Evolutionary conservation across 495 filamentous ascomycete species (phyloP).

Genomic region (Podospora appendiculata): DNA sequence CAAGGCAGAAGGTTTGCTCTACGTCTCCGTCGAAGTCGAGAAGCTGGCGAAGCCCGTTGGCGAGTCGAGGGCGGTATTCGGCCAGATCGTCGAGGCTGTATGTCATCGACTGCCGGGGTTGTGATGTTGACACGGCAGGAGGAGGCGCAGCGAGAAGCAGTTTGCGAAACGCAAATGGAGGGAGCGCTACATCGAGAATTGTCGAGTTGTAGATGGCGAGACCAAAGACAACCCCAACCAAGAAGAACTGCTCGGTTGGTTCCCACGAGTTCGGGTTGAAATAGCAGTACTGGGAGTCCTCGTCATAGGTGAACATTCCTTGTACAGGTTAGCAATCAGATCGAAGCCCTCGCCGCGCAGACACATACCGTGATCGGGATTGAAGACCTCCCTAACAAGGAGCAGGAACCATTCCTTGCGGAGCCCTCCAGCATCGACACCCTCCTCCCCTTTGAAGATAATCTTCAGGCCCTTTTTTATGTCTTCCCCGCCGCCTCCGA

Average conservation of each 20-base stretch:
- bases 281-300: conserved; percentile 91
- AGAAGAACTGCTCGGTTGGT: conserved; percentile 87
- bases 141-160: conserved; percentile 64
- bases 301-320: conserved; percentile 90
- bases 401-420: conserved; percentile 96
- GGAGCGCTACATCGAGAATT: conserved; percentile 83
- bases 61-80: conserved; percentile 72
- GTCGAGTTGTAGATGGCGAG: conserved; percentile 96
- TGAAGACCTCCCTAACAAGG: conserved; percentile 85
- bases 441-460: conserved; percentile 83
- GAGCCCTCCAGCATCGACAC: conserved; percentile 84
- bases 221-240: conserved; percentile 82
- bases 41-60: conserved; percentile 65
- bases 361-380: conserved; percentile 75
- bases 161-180: conserved; percentile 90
- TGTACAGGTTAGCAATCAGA: background rate
- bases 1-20: conserved; percentile 69
- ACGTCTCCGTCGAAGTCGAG: conserved; percentile 84
- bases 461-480: conserved; percentile 90
- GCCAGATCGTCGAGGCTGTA: conserved; percentile 79
- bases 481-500: conserved; percentile 75
- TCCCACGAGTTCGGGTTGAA: conserved; percentile 92
- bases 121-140: conserved; percentile 42
- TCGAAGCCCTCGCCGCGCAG: background rate
- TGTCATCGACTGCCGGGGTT: conserved; percentile 53